Evolutionary conservation across 2,329 filamentous ascomycete genomes (phyloP), one percentile per base, ranked within the genome.

Genomic region (Colletotrichum caudatum): DNA sequence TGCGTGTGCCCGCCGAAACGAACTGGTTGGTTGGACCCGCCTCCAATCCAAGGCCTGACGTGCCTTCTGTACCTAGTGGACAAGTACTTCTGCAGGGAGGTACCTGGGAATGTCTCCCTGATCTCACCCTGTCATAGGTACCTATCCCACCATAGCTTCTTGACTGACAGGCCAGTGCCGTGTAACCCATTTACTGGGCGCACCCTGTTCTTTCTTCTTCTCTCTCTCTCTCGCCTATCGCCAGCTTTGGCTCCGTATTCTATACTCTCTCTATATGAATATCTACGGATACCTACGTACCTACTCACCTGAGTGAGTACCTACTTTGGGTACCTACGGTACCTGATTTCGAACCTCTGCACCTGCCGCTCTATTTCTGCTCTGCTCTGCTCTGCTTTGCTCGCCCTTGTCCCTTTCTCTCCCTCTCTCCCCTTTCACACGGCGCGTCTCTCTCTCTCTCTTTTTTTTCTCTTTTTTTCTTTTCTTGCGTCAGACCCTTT

Each of bases 401-500:
- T 57, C 12, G 44, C 23, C 59, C 35, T 69, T 63, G 48, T 18
- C 48, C 18, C 48, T 37, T 11, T 37, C 8, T 9, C 35, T 9
- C 35, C 5, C 35, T 37, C 35, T 6, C 46, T 26, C 48, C 41
- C 60, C 33, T 53, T 41, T 58, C 50, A 23, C 41, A 33, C 37
- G 48, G 35, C 59, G 51, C 33, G 46, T 65, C 41, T 44, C 26
- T 51, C 57, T 54, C n/a, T 29, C 29, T 37, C n/a, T n/a, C n/a
- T n/a, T n/a, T n/a, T n/a, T n/a, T n/a, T n/a, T n/a, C n/a, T n/a
- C n/a, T n/a, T n/a, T n/a, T n/a, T n/a, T n/a, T n/a, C n/a, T 37
- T 53, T 54, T 23, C 48, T 62, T 66, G 66, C 62, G 67, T 71
- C 67, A 71, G 66, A 63, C 70, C 66, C 67, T 66, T 66, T 51